These are phyloP conservation scores for Leccinum proliferum DNA, from an alignment of 1,284 basidiomycete species.

Conservation along the genomic window DNA sequence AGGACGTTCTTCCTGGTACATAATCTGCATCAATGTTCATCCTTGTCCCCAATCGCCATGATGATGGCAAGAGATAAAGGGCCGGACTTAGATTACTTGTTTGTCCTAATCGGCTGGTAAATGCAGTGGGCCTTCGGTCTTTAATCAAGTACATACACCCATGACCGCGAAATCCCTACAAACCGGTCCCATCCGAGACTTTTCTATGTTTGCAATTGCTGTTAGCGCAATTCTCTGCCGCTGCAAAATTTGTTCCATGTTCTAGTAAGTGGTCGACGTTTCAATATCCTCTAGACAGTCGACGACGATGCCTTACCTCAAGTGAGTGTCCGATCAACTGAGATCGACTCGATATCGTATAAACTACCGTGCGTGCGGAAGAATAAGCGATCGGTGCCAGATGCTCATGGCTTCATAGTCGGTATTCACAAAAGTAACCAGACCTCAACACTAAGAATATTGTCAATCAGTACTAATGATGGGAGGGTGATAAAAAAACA, in stretches of 20 bases:
- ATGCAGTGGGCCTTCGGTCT: background rate
- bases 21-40: background rate
- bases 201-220: background rate
- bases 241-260: background rate
- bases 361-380: background rate
- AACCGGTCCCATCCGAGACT: background rate
- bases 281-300: background rate
- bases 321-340: constrained; percentile 1
- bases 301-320: background rate
- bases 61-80: no score
- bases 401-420: background rate
- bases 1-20: constrained; percentile 1
- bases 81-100: no score
- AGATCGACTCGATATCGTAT: constrained; percentile 4
- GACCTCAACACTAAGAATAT: background rate
- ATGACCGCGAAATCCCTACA: background rate
- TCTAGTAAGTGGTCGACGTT: constrained; percentile 1
- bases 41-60: background rate
- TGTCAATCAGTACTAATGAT: background rate
- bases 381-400: background rate
- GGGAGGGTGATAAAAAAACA: background rate
- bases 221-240: background rate
- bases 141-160: background rate
- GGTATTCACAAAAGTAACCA: constrained; percentile 3
- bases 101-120: background rate